Base-by-base conservation (phyloP, 345 rosid genomes). In the Sisymbrium altissimum region DNA sequence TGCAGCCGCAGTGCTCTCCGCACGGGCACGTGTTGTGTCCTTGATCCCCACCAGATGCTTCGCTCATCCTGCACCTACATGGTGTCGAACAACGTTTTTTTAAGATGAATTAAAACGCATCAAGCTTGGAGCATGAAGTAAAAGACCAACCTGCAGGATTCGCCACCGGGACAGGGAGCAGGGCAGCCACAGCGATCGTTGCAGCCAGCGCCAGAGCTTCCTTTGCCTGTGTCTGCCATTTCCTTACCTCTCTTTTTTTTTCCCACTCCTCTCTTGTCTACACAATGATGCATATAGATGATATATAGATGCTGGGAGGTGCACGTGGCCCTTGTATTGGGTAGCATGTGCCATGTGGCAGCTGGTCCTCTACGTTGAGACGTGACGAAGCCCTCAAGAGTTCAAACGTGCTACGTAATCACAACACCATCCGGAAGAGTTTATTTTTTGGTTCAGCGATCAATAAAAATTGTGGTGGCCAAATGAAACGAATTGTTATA, bases 1-100 rank as follows among this genome's bases (percentile, higher is more conserved):
- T 89, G 79, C 93, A 86, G 36, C 79, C 70, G 45, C 97, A 84
- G 48, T 85, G 87, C 62, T 83, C 90, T 15, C 92, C 87, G 40
- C 89, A 87, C 18, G 82, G 61, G 81, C 86, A 84, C 55, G 17
- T 39, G 67, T n/a, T 81, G 81, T 77, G 88, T 10, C 6, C 79
- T 6, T 73, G 81, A 5, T 15, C 64, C 49, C 74, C 84, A 17
- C 74, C 77, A 12, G 68, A 30, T 8, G 78, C 68, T 61, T 58
- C 66, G 18, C 57, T 23, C 29, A 39, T 7, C 48, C 45, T 61
- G 64, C 92, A 90, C 73, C 83, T 86, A 73, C 61, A 36, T 39
- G 66, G 25, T 46, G 5, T 39, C 7, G 12, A 66, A 57, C 43
- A 44, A 36, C 4, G 43, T 57, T 48, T 7, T 57, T 46, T 14